These are phyloP conservation scores for Manihot esculenta DNA, from an alignment of 441 rosid genomes.

Conservation along the genomic window DNA sequence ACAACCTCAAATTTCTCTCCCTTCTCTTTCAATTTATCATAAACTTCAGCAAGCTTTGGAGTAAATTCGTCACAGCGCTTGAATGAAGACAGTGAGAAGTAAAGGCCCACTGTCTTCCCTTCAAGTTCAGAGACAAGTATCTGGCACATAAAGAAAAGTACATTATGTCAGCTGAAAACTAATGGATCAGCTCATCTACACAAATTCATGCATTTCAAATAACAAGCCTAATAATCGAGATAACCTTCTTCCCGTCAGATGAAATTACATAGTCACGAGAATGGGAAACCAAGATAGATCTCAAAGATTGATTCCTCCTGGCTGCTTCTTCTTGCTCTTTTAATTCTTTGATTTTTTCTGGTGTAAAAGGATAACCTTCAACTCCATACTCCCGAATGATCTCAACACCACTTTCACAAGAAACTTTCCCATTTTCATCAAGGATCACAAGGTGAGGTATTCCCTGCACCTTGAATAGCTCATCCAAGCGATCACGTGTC, in stretches of 20 bases:
- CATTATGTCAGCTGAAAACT: conserved; percentile 18
- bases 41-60: conserved; percentile 52
- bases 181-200: neutral
- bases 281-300: conserved; percentile 44
- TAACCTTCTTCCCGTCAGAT: conserved; percentile 52
- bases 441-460: conserved; percentile 69
- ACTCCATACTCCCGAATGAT: conserved; percentile 54
- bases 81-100: conserved; percentile 42
- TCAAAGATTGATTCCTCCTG: conserved; percentile 51
- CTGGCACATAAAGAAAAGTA: conserved; percentile 30
- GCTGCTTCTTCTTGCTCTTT: conserved; percentile 59
- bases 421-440: conserved; percentile 48
- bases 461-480: conserved; percentile 51
- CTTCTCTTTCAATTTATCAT: conserved; percentile 51
- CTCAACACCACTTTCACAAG: conserved; percentile 46
- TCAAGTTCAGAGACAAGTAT: conserved; percentile 60
- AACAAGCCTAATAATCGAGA: neutral
- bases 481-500: conserved; percentile 42
- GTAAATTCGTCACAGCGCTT: conserved; percentile 39
- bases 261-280: conserved; percentile 60
- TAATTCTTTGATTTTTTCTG: conserved; percentile 50
- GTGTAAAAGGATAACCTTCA: conserved; percentile 60
- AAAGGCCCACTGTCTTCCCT: conserved; percentile 65
- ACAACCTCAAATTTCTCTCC: conserved; percentile 70
- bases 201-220: neutral